phyloP scores from a whole-genome alignment of 1,284 basidiomycete genomes.

The Vanrija pseudolonga region DNA sequence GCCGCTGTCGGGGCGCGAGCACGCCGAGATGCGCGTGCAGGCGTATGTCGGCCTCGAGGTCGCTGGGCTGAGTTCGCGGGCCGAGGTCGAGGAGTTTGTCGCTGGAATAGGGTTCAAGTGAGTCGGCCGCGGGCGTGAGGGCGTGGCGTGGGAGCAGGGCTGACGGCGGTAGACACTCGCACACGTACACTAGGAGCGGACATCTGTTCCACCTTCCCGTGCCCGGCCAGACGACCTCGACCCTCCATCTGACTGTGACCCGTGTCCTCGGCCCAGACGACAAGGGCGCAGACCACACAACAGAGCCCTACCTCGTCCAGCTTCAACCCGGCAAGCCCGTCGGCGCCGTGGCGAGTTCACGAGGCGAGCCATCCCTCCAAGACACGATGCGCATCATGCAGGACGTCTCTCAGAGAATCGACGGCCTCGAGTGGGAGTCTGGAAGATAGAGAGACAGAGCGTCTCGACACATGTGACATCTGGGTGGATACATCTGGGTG shows the following conservation, averaged over 20 bases:
- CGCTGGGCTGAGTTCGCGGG: constrained; percentile 13
- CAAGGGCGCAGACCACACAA: neutral
- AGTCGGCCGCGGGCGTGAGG: too few species aligned
- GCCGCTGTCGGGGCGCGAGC: constrained; percentile 33
- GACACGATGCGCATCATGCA: constrained; percentile 36
- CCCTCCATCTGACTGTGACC: constrained; percentile 34
- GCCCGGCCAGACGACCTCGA: constrained; percentile 17
- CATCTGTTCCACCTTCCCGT: constrained; percentile 39
- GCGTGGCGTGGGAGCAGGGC: neutral
- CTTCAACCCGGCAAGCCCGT: constrained; percentile 35
- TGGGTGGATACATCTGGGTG: too few species aligned
- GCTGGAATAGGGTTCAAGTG: constrained; percentile 35
- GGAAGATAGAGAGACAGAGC: constrained; percentile 5
- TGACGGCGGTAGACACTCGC: constrained; percentile 27
- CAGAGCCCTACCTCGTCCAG: constrained; percentile 38
- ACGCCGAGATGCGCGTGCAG: constrained; percentile 33
- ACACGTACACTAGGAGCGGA: constrained; percentile 28
- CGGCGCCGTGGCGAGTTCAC: constrained; percentile 17
- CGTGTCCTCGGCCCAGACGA: constrained; percentile 12
- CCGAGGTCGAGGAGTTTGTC: constrained; percentile 38
- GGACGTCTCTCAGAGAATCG: constrained; percentile 25
- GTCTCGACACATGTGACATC: too few species aligned
- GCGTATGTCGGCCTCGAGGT: constrained; percentile 34
- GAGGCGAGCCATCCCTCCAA: constrained; percentile 25
- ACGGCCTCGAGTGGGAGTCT: constrained; percentile 38